Evolutionary conservation across 1,139 yeast species (phyloP), one percentile per base, ranked within the genome.

Genomic region (Debaryomyces udenii): DNA sequence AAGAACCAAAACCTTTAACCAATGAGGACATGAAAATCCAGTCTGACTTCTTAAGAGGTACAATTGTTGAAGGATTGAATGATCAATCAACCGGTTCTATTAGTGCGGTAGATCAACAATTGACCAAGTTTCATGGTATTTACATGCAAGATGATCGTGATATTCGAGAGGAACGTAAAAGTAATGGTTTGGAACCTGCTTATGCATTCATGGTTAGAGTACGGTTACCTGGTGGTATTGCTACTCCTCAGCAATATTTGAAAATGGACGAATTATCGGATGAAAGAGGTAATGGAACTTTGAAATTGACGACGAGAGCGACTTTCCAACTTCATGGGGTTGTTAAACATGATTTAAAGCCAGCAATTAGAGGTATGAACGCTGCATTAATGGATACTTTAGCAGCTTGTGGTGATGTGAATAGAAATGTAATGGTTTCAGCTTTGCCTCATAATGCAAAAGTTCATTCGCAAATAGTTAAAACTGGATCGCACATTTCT

Each of bases 91-190:
- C 98, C 14, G 97, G 98, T 50, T 91, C 96, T 11, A 87, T 93
- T 52, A 78, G 86, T 51, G 94, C 97, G n/a, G 80, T 80, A 45
- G 97, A 90, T 65, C 96, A 90, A 68, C 97, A 90, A 68, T 70
- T 93, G 63, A 90, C 97, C 52, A 93, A 93, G 67, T 93, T 93
- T 80, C 98, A 93, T 63, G 99, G 99, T 68, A 90, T 91, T 52
- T 93, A 93, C 65, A 90, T 91, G 96, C 99, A 93, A 73, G 98
- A 93, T 65, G 98, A 93, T 62, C 88, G 99, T 70, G 99, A 93
- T 66, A 74, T 93, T 44, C 81, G 98, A 64, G 98, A 91, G 45
- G 86, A 87, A 52, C 83, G 98, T 61, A 91, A 90, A 68, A 79
- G 88, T 37, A 87, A 87, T 61, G 98, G 98, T 35, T 65, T 87